Conservation (phyloP, 2,329 filamentous ascomycete genomes). For the Colletotrichum lentis region DNA sequence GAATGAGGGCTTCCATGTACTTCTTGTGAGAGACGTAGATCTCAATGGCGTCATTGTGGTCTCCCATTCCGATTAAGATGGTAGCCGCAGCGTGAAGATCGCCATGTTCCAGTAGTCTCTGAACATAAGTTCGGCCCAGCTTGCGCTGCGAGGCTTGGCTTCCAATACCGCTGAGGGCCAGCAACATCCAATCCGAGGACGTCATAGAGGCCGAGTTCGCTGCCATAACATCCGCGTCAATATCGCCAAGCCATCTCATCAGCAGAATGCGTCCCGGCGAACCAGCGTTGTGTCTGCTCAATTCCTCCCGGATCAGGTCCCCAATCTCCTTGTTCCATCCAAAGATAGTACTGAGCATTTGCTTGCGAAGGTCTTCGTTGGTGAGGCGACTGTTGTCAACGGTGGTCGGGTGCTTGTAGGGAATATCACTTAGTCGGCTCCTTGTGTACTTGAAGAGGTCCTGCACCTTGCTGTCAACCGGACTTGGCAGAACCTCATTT, state of each 20-base stretch:
- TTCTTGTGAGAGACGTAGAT: slow-evolving; percentile 91
- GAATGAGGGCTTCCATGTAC: slow-evolving; percentile 90
- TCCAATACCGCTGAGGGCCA: slow-evolving; percentile 89
- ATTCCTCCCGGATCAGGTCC: slow-evolving; percentile 83
- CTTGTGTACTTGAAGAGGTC: slow-evolving; percentile 90
- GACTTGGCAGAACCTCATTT: slow-evolving; percentile 81
- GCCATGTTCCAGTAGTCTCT: slow-evolving; percentile 85
- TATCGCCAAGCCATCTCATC: slow-evolving; percentile 90
- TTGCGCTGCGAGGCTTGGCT: slow-evolving; percentile 80
- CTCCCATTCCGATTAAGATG: slow-evolving; percentile 90
- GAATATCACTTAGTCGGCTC: slow-evolving; percentile 80
- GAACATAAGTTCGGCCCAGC: slow-evolving; percentile 88
- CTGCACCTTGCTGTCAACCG: slow-evolving; percentile 73
- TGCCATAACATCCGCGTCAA: slow-evolving; percentile 81
- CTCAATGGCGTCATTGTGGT: slow-evolving; percentile 93
- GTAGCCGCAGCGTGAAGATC: slow-evolving; percentile 93
- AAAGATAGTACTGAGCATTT: slow-evolving; percentile 95
- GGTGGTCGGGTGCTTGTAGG: slow-evolving; percentile 74
- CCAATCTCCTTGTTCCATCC: slow-evolving; percentile 90
- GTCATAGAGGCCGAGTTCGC: slow-evolving; percentile 87
- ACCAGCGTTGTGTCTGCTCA: slow-evolving; percentile 75
- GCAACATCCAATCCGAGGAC: slow-evolving; percentile 94
- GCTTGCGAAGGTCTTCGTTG: slow-evolving; percentile 80
- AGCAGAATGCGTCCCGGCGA: slow-evolving; percentile 84
- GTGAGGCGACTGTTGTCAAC: slow-evolving; percentile 68